Base-by-base conservation (phyloP, 1,139 yeast genomes). In the Pichia sorboxylosa region DNA sequence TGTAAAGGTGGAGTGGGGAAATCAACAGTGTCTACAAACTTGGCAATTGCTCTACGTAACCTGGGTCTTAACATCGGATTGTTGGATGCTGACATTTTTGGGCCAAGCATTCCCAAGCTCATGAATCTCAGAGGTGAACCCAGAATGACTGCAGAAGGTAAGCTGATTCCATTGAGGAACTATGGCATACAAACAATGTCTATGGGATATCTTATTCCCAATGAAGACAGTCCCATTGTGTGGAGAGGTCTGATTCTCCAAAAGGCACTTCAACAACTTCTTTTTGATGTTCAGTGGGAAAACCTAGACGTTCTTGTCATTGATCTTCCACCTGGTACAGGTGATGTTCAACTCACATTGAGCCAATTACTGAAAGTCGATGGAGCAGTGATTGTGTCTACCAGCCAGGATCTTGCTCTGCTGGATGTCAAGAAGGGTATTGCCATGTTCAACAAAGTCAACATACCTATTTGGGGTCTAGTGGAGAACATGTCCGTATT, bases 321-420 rank as follows among this genome's bases (percentile, higher is more conserved):
- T 13, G 94, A 83, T 46, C 71, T 83, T 82, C 94, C 94, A 1
- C 94, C 94, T 0, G 94, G 94, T 4, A 83, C 94, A 0, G 94
- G 94, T 10, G 94, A 83, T 48, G 80, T 84, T 1, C 94, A 83
- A 47, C 61, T 83, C 36, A 80, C 93, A 0, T 64, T 84, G 18
- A 76, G 87, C 20, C 94, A 83, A 51, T 80, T 76, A 45, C 54
- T 81, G n/a, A 63, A 68, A 31, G 72, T 83, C 0, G 80, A 75
- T 43, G 94, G 94, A 0, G 84, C 93, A 0, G 66, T 83, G 1
- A 71, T 83, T 30, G 94, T 83, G 1, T 74, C 87, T 2, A 83
- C 94, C 0, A 92, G 94, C 0, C 94, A 83, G 49, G 94, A 83
- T 44, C 72, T 83, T 32, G 94, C 94, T 0, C 55, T 83, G 17